Evolutionary conservation across 139 green algal genomes (phyloP).

Genomic region (Zygnema cylindricum): DNA sequence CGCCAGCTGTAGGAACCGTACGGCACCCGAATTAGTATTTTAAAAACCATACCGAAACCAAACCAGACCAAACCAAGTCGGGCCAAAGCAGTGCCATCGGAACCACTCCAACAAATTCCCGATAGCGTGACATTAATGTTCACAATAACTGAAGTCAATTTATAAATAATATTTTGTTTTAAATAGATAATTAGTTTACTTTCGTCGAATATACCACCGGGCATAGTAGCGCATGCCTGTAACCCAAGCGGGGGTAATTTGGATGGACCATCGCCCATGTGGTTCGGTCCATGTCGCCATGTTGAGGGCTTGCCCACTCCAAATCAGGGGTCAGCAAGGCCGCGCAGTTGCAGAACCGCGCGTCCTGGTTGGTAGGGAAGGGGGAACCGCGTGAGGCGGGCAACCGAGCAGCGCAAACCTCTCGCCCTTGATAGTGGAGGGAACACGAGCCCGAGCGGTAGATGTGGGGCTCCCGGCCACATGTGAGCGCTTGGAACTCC

Average conservation of each 20-base stretch:
- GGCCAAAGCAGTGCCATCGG: too few relatives aligned
- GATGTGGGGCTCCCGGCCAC: constrained; percentile 22
- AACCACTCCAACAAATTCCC: too few relatives aligned
- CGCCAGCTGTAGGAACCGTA: too few relatives aligned
- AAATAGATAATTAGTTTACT: too few relatives aligned
- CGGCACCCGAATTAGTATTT: too few relatives aligned
- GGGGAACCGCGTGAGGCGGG: constrained; percentile 63
- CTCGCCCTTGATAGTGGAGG: constrained; percentile 49
- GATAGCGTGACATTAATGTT: too few relatives aligned
- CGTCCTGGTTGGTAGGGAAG: constrained; percentile 47
- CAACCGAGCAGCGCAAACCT: constrained; percentile 64
- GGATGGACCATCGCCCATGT: constrained; percentile 8
- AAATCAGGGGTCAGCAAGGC: constrained; percentile 46
- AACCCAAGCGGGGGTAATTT: constrained; percentile 43
- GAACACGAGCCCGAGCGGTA: constrained; percentile 56
- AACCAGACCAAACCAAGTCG: too few relatives aligned
- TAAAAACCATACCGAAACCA: too few relatives aligned
- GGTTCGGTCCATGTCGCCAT: constrained; percentile 8
- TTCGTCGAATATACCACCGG: too few relatives aligned
- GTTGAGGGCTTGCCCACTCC: constrained; percentile 52
- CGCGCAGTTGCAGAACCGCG: constrained; percentile 5
- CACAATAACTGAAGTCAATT: too few relatives aligned
- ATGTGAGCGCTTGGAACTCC: not conserved
- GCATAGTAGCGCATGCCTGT: constrained; percentile 54
- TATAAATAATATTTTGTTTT: too few relatives aligned